These are phyloP conservation scores for Paraconiothyrium brasiliense DNA, from an alignment of 2,329 filamentous ascomycete genomes.

Conservation along the genomic window DNA sequence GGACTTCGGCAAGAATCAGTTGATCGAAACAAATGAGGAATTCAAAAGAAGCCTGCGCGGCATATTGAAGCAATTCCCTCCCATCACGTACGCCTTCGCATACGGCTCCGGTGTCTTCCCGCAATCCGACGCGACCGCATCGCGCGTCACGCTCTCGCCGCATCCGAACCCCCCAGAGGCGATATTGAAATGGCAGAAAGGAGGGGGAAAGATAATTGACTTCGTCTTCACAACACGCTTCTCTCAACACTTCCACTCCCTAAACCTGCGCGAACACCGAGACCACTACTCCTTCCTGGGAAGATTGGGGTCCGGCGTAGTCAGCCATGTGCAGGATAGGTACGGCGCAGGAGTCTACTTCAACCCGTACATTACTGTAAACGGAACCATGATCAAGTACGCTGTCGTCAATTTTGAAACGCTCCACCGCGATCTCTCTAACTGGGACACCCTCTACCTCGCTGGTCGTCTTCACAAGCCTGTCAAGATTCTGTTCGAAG, in stretches of 20 bases:
- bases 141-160: constrained; percentile 67
- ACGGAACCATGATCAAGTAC: constrained; percentile 97
- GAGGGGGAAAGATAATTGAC: constrained; percentile 95
- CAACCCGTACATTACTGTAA: constrained; percentile 93
- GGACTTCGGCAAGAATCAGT: constrained; percentile 93
- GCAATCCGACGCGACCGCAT: constrained; percentile 66
- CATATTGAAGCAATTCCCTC: constrained; percentile 92
- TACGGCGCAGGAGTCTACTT: constrained; percentile 97
- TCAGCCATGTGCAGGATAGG: constrained; percentile 84
- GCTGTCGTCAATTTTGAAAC: constrained; percentile 95
- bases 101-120: constrained; percentile 98
- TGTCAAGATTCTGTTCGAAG: constrained; percentile 95
- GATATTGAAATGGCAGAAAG: constrained; percentile 84
- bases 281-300: constrained; percentile 92
- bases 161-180: constrained; percentile 85
- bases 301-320: constrained; percentile 82
- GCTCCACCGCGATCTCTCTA: constrained; percentile 82
- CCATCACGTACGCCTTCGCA: constrained; percentile 95
- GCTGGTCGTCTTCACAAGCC: constrained; percentile 96
- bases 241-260: constrained; percentile 94
- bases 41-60: constrained; percentile 90
- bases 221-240: constrained; percentile 97
- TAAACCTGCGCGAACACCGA: constrained; percentile 88
- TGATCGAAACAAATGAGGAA: constrained; percentile 91
- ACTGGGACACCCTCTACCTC: constrained; percentile 96